Conservation (phyloP, 1,284 basidiomycete genomes). For the Irpex rosettiformis region DNA sequence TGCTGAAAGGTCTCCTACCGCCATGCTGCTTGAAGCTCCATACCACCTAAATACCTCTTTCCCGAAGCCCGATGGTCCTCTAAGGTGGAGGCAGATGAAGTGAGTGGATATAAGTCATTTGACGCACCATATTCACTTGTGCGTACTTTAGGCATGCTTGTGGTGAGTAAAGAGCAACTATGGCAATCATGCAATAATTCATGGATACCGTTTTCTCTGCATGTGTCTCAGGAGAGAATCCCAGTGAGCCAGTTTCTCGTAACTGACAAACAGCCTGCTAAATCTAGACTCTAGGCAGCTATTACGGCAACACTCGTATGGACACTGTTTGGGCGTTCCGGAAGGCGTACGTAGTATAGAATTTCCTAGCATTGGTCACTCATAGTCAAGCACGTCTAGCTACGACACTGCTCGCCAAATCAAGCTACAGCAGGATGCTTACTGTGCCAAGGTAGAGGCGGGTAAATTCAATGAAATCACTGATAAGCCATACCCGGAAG, state of each 20-base stretch:
- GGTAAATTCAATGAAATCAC: constrained; percentile 58
- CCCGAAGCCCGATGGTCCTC: constrained; percentile 23
- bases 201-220: neutral
- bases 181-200: no score
- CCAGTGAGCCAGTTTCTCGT: constrained; percentile 19
- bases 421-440: constrained; percentile 69
- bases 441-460: constrained; percentile 50
- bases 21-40: constrained; percentile 46
- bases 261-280: neutral
- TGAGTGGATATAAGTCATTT: constrained; percentile 12
- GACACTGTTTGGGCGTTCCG: constrained; percentile 43
- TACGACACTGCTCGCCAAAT: constrained; percentile 71
- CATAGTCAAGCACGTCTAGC: constrained; percentile 23
- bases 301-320: constrained; percentile 39
- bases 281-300: constrained; percentile 20
- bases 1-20: constrained; percentile 38
- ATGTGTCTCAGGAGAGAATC: constrained; percentile 28
- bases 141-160: constrained; percentile 35
- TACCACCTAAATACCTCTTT: constrained; percentile 33
- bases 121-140: constrained; percentile 12
- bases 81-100: constrained; percentile 47
- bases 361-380: neutral
- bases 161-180: constrained; percentile 27
- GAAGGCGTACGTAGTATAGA: constrained; percentile 26
- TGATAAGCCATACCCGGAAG: constrained; percentile 59